Conservation (phyloP, 2,329 filamentous ascomycete species). For the Microcyclospora tardicrescens region DNA sequence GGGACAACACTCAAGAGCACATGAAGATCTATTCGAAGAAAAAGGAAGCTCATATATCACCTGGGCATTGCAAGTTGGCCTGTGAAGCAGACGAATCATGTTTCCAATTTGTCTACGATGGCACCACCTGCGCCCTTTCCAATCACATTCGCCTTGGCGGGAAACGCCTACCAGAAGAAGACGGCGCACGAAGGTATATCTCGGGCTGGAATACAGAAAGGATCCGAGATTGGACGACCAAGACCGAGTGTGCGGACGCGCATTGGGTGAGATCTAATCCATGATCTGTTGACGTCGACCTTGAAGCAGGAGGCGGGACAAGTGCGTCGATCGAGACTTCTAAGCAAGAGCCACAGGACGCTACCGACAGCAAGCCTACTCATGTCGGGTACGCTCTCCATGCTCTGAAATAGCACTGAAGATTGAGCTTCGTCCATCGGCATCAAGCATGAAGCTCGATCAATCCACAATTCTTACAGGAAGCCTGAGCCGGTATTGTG, state of each 20-base stretch:
- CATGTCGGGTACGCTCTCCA: too few relatives aligned
- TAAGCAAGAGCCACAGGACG: too few relatives aligned
- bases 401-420: too few relatives aligned
- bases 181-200: conserved; percentile 16
- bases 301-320: too few relatives aligned
- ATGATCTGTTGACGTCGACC: background rate
- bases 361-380: too few relatives aligned
- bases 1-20: conserved; percentile 6
- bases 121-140: conserved; percentile 4
- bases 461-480: too few relatives aligned
- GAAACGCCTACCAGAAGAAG: conserved; percentile 18
- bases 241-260: conserved; percentile 23
- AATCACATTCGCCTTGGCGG: conserved; percentile 24
- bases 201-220: conserved; percentile 24
- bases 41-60: background rate
- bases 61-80: conserved; percentile 13
- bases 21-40: background rate
- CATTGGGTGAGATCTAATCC: conserved; percentile 22
- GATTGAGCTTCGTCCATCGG: too few relatives aligned
- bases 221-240: conserved; percentile 20
- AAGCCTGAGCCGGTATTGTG: too few relatives aligned
- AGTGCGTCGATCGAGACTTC: too few relatives aligned
- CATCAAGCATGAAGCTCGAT: too few relatives aligned
- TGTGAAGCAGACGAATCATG: conserved; percentile 17
- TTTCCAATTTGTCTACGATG: conserved; percentile 19